These are phyloP conservation scores for Monilinia aucupariae DNA, from an alignment of 2,329 filamentous ascomycete genomes.

Conservation along the genomic window DNA sequence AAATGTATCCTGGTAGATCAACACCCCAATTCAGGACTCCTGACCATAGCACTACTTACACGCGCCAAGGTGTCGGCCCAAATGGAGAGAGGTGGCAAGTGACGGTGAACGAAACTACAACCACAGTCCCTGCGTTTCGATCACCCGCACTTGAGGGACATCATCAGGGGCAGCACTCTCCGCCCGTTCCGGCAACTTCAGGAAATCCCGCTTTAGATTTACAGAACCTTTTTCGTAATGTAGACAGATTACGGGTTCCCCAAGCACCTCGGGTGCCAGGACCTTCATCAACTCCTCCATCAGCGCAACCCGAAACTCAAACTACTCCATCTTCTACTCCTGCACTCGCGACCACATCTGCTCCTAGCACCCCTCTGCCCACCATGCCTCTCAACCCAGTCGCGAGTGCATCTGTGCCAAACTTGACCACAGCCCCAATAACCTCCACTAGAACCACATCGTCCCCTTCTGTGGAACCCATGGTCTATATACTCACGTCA, in stretches of 20 bases:
- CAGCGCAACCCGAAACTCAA: constrained; percentile 14
- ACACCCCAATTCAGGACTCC: constrained; percentile 33
- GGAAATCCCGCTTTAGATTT: constrained; percentile 27
- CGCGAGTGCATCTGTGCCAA: constrained; percentile 13
- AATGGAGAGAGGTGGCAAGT: constrained; percentile 50
- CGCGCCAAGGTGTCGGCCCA: constrained; percentile 45
- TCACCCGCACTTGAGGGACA: constrained; percentile 16
- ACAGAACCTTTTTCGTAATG: constrained; percentile 28
- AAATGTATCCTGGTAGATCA: constrained; percentile 30
- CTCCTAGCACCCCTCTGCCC: background rate
- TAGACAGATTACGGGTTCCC: constrained; percentile 24
- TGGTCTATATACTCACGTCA: constrained; percentile 57
- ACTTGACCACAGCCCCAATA: constrained; percentile 13
- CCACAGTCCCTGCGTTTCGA: constrained; percentile 25
- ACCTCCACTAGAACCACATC: constrained; percentile 18
- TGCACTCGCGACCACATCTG: constrained; percentile 4
- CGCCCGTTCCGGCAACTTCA: background rate
- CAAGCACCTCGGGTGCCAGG: constrained; percentile 22
- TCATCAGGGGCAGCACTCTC: constrained; percentile 18
- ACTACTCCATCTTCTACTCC: constrained; percentile 14
- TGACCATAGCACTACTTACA: constrained; percentile 40
- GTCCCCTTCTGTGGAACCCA: constrained; percentile 36
- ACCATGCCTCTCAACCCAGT: constrained; percentile 1
- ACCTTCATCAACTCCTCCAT: constrained; percentile 20
- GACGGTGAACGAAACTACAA: constrained; percentile 44